A percentile compares a stretch with the other conserved stretches of the same genome.
phyloP scores from a whole-genome alignment of 169 alveolate genomes.

The Sarcocystis neurona region DNA sequence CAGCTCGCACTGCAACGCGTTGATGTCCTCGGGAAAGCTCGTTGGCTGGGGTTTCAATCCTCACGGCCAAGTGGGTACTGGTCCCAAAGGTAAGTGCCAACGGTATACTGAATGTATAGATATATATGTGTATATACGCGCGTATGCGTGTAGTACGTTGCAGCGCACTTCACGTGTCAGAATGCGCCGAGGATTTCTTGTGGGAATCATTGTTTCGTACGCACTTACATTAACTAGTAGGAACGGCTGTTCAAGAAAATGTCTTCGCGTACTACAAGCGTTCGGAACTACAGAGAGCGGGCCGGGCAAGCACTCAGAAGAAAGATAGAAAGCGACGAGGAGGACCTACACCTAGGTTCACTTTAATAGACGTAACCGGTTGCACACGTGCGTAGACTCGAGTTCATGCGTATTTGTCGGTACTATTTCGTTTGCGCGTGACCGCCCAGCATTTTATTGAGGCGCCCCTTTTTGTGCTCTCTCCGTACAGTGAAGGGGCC shows the following conservation, averaged over 20 bases:
- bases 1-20: slow-evolving; percentile 38
- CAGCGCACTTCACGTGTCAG: not conserved
- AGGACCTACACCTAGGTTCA: not conserved
- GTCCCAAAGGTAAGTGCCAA: slow-evolving; percentile 25
- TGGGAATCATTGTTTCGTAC: not conserved
- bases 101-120: not conserved
- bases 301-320: not conserved
- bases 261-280: not conserved
- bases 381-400: no score
- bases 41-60: slow-evolving; percentile 50
- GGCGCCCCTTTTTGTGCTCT: not conserved
- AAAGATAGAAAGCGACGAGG: not conserved
- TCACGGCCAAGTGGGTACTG: slow-evolving; percentile 56
- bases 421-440: no score
- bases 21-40: not conserved
- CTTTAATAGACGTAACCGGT: no score
- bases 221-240: not conserved
- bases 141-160: not conserved
- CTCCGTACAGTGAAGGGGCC: slow-evolving; percentile 11
- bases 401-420: no score
- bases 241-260: not conserved
- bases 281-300: not conserved
- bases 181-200: not conserved
- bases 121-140: not conserved
- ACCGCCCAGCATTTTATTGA: not conserved